Evolutionary conservation across 2,329 filamentous ascomycete genomes (phyloP).

Genomic region (Ceratocystis destructans): DNA sequence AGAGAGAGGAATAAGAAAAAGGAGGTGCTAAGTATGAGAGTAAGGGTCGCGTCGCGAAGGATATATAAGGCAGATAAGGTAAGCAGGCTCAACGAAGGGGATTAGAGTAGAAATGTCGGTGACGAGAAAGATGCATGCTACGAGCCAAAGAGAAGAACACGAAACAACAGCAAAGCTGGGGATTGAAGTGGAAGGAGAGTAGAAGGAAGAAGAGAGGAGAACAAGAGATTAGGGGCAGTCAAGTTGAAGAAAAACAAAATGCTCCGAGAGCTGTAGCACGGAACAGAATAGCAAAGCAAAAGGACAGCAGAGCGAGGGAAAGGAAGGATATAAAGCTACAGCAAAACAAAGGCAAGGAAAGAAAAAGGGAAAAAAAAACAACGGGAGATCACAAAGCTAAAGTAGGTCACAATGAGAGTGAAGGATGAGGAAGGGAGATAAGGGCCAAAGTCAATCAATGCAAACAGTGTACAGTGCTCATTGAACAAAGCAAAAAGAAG

Average conservation of each 20-base stretch:
- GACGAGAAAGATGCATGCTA: background rate
- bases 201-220: background rate
- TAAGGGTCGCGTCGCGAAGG: background rate
- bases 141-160: background rate
- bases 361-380: background rate
- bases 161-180: background rate
- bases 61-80: conserved; percentile 5
- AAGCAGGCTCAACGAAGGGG: conserved; percentile 21
- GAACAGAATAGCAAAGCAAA: background rate
- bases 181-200: background rate
- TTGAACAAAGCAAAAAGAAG: background rate
- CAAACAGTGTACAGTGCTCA: background rate
- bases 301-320: background rate
- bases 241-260: background rate
- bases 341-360: background rate
- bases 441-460: background rate
- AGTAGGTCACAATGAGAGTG: no score
- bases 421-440: background rate
- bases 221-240: background rate
- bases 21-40: no score
- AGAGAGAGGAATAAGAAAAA: background rate
- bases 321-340: background rate
- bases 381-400: background rate
- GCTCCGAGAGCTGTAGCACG: no score
- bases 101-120: background rate